Percentiles rank a stretch among this genome's conserved stretches.
These are phyloP conservation scores for Chionographis japonica DNA, from an alignment of 106 monocot species.

Conservation along the genomic window DNA sequence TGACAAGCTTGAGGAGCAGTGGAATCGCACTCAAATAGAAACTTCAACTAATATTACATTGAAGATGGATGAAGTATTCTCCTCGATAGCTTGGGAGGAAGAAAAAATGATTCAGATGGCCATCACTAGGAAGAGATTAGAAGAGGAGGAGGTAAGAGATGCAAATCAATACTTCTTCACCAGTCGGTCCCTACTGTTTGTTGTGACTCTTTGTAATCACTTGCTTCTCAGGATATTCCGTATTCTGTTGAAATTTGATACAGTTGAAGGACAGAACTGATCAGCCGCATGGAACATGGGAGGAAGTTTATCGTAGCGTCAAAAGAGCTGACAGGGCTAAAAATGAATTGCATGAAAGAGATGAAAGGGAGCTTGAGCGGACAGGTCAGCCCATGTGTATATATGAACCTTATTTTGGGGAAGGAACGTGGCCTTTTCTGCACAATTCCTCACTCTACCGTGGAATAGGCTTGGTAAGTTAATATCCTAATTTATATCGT, in stretches of 20 bases:
- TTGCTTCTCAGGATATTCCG: slow-evolving; percentile 15
- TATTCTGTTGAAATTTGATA: slow-evolving; percentile 30
- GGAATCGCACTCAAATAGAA: slow-evolving; percentile 40
- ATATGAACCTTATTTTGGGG: slow-evolving; percentile 97
- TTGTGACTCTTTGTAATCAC: slow-evolving; percentile 3
- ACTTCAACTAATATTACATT: slow-evolving; percentile 19
- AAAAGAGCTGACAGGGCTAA: slow-evolving; percentile 79
- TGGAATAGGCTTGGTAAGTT: slow-evolving; percentile 87
- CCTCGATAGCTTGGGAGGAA: slow-evolving; percentile 68
- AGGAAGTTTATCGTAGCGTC: slow-evolving; percentile 87
- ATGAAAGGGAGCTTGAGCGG: slow-evolving; percentile 93
- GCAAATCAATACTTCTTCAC: background rate
- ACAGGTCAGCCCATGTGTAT: slow-evolving; percentile 93
- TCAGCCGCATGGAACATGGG: slow-evolving; percentile 87
- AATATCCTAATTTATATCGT: background rate
- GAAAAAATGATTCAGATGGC: slow-evolving; percentile 45
- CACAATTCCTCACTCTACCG: slow-evolving; percentile 89
- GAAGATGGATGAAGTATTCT: slow-evolving; percentile 48
- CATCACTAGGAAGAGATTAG: slow-evolving; percentile 50
- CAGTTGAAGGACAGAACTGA: slow-evolving; percentile 86
- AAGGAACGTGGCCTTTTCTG: slow-evolving; percentile 93
- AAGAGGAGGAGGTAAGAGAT: slow-evolving; percentile 82
- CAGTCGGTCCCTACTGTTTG: slow-evolving; percentile 6
- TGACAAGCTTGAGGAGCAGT: slow-evolving; percentile 55
- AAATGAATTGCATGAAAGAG: slow-evolving; percentile 85